phyloP scores from a whole-genome alignment of 2,329 filamentous ascomycete genomes.

The Fusarium sacchari region DNA sequence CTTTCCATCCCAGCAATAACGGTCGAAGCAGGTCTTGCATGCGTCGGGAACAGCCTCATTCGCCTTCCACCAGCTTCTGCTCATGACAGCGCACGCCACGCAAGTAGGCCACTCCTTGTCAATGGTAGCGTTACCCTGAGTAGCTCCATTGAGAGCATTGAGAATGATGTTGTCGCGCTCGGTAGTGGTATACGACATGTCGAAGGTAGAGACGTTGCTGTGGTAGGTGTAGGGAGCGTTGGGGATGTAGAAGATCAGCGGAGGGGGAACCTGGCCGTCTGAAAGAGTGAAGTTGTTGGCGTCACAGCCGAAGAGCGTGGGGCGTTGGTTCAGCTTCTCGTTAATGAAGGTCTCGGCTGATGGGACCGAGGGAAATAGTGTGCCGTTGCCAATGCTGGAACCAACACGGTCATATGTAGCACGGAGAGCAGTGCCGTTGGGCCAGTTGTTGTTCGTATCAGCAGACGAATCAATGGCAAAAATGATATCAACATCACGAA shows the following conservation, averaged over 20 bases:
- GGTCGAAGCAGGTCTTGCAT: slow-evolving; percentile 79
- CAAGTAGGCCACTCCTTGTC: slow-evolving; percentile 83
- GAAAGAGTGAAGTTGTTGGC: slow-evolving; percentile 50
- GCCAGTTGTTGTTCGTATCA: slow-evolving; percentile 67
- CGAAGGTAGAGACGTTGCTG: slow-evolving; percentile 84
- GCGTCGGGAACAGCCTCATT: slow-evolving; percentile 72
- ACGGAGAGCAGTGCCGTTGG: slow-evolving; percentile 68
- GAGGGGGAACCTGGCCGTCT: slow-evolving; percentile 60
- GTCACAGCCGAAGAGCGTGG: slow-evolving; percentile 74
- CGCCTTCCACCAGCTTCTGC: slow-evolving; percentile 78
- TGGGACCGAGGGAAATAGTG: slow-evolving; percentile 68
- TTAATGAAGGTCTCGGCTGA: slow-evolving; percentile 65
- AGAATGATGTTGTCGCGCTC: slow-evolving; percentile 82
- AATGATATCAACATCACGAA: slow-evolving; percentile 68
- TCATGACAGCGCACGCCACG: slow-evolving; percentile 88
- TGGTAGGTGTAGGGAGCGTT: slow-evolving; percentile 76
- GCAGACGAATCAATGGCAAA: slow-evolving; percentile 72
- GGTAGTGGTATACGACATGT: slow-evolving; percentile 68
- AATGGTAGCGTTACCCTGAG: slow-evolving; percentile 81
- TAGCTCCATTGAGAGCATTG: slow-evolving; percentile 87
- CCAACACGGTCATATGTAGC: slow-evolving; percentile 66
- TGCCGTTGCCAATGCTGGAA: slow-evolving; percentile 59
- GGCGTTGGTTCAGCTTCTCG: slow-evolving; percentile 67
- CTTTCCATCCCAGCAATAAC: slow-evolving; percentile 94
- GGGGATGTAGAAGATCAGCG: slow-evolving; percentile 87